These are phyloP conservation scores for Colletotrichum sp. DNA, from an alignment of 2,329 filamentous ascomycete genomes.

Conservation along the genomic window DNA sequence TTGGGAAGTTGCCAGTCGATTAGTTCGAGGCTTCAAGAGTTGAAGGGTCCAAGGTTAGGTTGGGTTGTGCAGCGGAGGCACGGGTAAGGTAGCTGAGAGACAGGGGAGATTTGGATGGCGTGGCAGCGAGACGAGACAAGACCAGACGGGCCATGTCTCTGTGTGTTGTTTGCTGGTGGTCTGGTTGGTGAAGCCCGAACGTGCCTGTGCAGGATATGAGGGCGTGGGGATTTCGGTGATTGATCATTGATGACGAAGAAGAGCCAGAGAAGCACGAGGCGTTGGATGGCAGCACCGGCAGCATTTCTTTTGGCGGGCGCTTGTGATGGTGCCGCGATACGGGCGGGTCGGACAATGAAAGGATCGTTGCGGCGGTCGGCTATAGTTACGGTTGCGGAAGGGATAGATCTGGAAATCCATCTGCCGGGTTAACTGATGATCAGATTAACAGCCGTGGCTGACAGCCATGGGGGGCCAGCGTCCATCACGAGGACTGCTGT, in stretches of 20 bases:
- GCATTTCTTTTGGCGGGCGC: not conserved
- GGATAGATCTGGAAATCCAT: not conserved
- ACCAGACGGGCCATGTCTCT: conserved; percentile 2
- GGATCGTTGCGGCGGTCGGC: not conserved
- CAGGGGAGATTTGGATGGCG: not conserved
- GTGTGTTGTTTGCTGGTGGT: not conserved
- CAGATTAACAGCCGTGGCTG: not conserved
- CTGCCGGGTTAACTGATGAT: not conserved
- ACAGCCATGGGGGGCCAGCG: not conserved
- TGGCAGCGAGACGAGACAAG: conserved; percentile 12
- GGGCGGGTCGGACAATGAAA: not conserved
- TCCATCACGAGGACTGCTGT: not conserved
- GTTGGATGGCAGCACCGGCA: not conserved
- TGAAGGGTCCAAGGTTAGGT: not conserved
- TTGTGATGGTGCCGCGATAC: not conserved
- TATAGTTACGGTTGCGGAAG: not conserved
- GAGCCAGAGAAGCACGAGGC: not conserved
- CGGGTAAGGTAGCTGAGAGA: not conserved
- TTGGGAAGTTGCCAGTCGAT: not conserved
- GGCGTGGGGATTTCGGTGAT: not conserved
- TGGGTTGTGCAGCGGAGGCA: not conserved
- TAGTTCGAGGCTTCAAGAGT: not conserved
- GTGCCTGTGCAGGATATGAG: not conserved
- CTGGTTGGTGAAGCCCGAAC: not conserved
- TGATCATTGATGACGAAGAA: not conserved